A percentile compares a stretch with the other conserved stretches of the same genome.
Conservation (phyloP, 805 yeast genomes). For the Candida golubevii region DNA sequence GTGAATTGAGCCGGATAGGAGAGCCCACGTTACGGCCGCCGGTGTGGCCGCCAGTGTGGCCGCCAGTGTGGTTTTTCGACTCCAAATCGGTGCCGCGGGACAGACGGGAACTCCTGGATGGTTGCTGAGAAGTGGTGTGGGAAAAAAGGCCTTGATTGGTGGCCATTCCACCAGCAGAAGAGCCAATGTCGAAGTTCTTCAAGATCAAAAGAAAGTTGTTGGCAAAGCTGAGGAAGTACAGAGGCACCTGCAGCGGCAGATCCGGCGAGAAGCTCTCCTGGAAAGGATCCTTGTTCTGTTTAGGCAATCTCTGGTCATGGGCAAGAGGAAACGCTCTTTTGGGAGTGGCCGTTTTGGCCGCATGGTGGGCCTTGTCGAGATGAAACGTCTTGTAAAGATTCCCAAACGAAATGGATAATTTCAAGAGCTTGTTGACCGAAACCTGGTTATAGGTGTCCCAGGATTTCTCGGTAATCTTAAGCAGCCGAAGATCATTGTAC, state of each 20-base stretch:
- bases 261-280: constrained; percentile 7
- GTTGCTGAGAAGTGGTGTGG: background rate
- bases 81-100: background rate
- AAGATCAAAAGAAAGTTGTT: constrained; percentile 30
- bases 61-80: background rate
- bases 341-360: constrained; percentile 19
- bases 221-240: constrained; percentile 31
- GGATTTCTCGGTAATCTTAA: constrained; percentile 18
- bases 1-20: constrained; percentile 38
- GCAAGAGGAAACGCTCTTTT: constrained; percentile 5
- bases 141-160: background rate
- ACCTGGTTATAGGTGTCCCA: constrained; percentile 26
- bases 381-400: constrained; percentile 35
- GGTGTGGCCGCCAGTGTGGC: constrained; percentile 1
- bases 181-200: constrained; percentile 40
- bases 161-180: constrained; percentile 5
- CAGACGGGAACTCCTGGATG: background rate
- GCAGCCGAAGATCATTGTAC: constrained; percentile 18
- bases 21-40: constrained; percentile 20
- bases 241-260: constrained; percentile 6
- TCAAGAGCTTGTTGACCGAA: constrained; percentile 34
- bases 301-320: constrained; percentile 4
- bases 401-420: constrained; percentile 41
- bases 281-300: constrained; percentile 13
- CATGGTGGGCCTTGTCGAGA: constrained; percentile 29